Evolutionary conservation across 768 basidiomycete species (phyloP).

Genomic region (Lactarius evosmus): DNA sequence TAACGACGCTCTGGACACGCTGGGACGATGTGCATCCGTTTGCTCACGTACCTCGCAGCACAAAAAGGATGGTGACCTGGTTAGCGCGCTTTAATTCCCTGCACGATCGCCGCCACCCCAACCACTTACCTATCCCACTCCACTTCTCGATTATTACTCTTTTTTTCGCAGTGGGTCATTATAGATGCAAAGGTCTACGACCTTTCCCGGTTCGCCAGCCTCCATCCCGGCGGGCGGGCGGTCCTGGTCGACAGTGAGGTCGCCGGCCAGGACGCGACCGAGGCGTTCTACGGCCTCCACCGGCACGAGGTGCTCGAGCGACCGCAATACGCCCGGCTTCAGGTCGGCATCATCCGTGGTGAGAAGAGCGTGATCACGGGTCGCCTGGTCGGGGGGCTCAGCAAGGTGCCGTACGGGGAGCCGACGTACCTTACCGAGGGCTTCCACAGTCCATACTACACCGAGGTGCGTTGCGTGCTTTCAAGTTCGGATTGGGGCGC

Average conservation of each 20-base stretch:
- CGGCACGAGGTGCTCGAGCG: slow-evolving; percentile 73
- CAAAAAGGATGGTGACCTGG: slow-evolving; percentile 81
- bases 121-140: neutral
- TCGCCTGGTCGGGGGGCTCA: slow-evolving; percentile 54
- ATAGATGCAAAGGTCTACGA: slow-evolving; percentile 82
- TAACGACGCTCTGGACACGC: slow-evolving; percentile 31
- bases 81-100: slow-evolving; percentile 35
- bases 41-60: slow-evolving; percentile 49
- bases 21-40: neutral
- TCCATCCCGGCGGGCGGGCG: slow-evolving; percentile 84
- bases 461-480: slow-evolving; percentile 46
- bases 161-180: slow-evolving; percentile 61
- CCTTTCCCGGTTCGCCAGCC: slow-evolving; percentile 70
- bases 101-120: neutral
- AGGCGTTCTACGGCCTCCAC: slow-evolving; percentile 84
- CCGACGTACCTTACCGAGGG: slow-evolving; percentile 73
- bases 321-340: slow-evolving; percentile 67
- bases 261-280: slow-evolving; percentile 81
- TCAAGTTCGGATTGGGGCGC: too few relatives aligned
- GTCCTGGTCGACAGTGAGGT: slow-evolving; percentile 50
- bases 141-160: neutral
- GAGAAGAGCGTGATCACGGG: slow-evolving; percentile 53
- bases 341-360: slow-evolving; percentile 64
- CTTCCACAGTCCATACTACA: slow-evolving; percentile 76
- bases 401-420: slow-evolving; percentile 80